These are phyloP conservation scores for Sporobolomyces phaffii DNA, from an alignment of 768 basidiomycete species.

Conservation along the genomic window DNA sequence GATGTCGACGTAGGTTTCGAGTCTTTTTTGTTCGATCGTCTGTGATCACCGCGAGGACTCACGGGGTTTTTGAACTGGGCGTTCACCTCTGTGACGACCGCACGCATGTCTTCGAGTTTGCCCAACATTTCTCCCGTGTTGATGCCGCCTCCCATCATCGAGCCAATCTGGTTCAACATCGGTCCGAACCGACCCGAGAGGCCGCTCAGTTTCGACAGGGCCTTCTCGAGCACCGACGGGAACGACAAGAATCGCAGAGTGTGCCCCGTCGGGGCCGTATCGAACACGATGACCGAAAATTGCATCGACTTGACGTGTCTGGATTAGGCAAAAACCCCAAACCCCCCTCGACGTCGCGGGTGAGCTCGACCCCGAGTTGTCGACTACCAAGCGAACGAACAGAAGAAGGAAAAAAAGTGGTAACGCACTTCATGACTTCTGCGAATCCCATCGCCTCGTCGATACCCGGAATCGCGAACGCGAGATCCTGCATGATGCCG, in stretches of 20 bases:
- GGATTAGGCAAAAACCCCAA: no score
- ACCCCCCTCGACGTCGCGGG: no score
- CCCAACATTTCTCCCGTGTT: constrained; percentile 96
- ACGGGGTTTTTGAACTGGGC: constrained; percentile 98
- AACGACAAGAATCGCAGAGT: constrained; percentile 98
- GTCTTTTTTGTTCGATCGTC: no score
- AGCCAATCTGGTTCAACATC: constrained; percentile 95
- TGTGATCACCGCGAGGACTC: constrained; percentile 42
- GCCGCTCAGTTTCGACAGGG: constrained; percentile 83
- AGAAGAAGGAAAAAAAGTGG: background rate
- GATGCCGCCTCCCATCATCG: constrained; percentile 85
- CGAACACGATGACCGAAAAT: constrained; percentile 99
- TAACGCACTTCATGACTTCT: constrained; percentile 94
- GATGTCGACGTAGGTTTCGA: no score
- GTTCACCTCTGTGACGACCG: constrained; percentile 96
- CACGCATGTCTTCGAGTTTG: constrained; percentile 93
- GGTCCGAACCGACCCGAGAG: constrained; percentile 94
- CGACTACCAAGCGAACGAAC: no score
- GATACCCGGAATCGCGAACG: constrained; percentile 97
- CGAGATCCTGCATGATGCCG: constrained; percentile 98
- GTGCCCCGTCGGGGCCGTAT: constrained; percentile 97
- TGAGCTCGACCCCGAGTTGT: no score
- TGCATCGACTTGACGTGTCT: constrained; percentile 99
- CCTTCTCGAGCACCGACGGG: constrained; percentile 95
- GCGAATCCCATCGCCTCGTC: constrained; percentile 99